A percentile compares a stretch with the other conserved stretches of the same genome.
Evolutionary conservation across 108 stramenopile species (phyloP).

Genomic region (Pseudonitzschia multistriata): DNA sequence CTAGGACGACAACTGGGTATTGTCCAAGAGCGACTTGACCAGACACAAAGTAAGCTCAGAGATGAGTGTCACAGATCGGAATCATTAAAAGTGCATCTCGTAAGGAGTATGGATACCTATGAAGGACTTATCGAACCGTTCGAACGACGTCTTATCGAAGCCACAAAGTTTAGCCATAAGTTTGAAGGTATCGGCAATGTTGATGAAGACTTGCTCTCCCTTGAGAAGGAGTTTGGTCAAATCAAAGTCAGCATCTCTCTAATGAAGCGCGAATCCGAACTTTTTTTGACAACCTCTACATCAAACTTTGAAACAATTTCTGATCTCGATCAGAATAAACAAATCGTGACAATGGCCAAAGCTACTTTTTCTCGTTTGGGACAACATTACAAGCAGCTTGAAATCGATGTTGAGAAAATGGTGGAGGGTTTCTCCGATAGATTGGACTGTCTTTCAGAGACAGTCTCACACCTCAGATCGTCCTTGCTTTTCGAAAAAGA

Average conservation of each 20-base stretch:
- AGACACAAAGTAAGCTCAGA: slow-evolving; percentile 9
- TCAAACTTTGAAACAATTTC: neutral
- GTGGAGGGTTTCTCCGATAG: slow-evolving; percentile 16
- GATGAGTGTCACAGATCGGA: slow-evolving; percentile 17
- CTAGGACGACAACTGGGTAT: slow-evolving; percentile 27
- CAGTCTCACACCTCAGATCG: slow-evolving; percentile 27
- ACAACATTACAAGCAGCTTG: slow-evolving; percentile 19
- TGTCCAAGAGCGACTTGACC: slow-evolving; percentile 29
- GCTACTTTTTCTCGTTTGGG: slow-evolving; percentile 9
- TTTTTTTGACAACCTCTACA: neutral
- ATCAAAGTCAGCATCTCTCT: slow-evolving; percentile 3
- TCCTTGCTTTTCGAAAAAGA: slow-evolving; percentile 36
- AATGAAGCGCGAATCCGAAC: slow-evolving; percentile 14
- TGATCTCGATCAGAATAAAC: neutral
- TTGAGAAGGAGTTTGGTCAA: slow-evolving; percentile 5
- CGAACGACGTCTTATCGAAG: neutral
- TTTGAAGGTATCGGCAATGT: slow-evolving; percentile 3
- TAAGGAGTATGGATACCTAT: neutral
- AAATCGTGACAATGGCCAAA: neutral
- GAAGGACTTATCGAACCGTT: slow-evolving; percentile 6
- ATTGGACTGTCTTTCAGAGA: slow-evolving; percentile 19
- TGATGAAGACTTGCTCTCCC: slow-evolving; percentile 8
- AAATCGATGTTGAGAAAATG: slow-evolving; percentile 15
- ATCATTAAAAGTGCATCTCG: slow-evolving; percentile 2
- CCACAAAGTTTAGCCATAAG: neutral